Percentiles rank a stretch among this genome's conserved stretches.
Conservation (phyloP, 2,329 filamentous ascomycete species). For the Blastomyces emzantsi region DNA sequence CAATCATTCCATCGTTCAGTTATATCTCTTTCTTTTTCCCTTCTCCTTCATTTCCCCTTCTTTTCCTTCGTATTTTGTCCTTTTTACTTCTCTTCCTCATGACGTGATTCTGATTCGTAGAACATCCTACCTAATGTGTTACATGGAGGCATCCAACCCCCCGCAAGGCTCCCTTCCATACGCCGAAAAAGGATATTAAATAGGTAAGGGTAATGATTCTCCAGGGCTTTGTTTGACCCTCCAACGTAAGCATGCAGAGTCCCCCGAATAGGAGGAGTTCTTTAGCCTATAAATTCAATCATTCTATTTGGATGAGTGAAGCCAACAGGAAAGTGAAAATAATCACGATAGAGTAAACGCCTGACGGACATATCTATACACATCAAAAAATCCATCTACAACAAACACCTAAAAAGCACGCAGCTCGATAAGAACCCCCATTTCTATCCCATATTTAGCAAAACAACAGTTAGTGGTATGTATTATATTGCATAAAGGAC, state of each 20-base stretch:
- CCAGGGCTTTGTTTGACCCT: background rate
- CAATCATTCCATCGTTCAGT: conserved; percentile 2
- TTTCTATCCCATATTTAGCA: background rate
- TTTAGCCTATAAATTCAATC: background rate
- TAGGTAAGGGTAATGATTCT: background rate
- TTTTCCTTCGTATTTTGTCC: background rate
- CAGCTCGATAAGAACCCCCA: background rate
- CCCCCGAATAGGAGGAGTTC: background rate
- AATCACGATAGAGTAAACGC: background rate
- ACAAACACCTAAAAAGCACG: background rate
- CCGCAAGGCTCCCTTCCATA: background rate
- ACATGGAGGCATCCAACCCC: background rate
- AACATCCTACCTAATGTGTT: background rate
- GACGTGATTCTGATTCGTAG: background rate
- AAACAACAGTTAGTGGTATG: background rate
- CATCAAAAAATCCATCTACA: background rate
- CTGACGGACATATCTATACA: background rate
- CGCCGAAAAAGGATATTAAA: background rate
- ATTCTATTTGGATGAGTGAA: background rate
- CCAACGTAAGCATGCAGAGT: background rate
- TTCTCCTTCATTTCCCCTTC: background rate
- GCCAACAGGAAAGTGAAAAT: background rate
- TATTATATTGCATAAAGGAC: background rate
- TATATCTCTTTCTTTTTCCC: background rate
- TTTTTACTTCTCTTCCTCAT: too few relatives aligned